A percentile compares a stretch with the other conserved stretches of the same genome.
Evolutionary conservation across 805 yeast species (phyloP).

Genomic region (Teunomyces stri): DNA sequence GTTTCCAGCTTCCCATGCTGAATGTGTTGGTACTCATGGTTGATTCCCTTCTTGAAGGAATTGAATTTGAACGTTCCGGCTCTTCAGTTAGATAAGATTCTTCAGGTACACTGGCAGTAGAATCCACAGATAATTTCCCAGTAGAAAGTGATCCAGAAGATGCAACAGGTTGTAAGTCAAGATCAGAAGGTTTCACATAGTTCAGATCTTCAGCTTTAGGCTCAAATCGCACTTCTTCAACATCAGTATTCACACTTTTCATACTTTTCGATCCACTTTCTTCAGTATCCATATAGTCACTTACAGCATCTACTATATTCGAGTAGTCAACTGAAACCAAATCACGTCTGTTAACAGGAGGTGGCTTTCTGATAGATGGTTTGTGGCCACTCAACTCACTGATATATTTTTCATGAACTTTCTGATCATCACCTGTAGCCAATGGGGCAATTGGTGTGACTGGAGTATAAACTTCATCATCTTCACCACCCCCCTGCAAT

Average conservation of each 20-base stretch:
- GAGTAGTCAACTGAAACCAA: slow-evolving; percentile 28
- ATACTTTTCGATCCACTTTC: slow-evolving; percentile 8
- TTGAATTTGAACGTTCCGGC: background rate
- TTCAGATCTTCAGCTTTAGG: background rate
- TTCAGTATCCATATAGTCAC: slow-evolving; percentile 25
- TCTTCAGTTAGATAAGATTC: background rate
- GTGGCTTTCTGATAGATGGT: slow-evolving; percentile 36
- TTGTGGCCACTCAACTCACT: slow-evolving; percentile 24
- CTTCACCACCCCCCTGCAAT: slow-evolving; percentile 20
- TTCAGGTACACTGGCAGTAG: background rate
- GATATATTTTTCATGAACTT: slow-evolving; percentile 23
- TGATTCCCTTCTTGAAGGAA: slow-evolving; percentile 27
- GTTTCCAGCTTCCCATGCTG: slow-evolving; percentile 57
- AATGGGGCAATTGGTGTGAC: slow-evolving; percentile 27
- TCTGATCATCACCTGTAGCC: slow-evolving; percentile 17
- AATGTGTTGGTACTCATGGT: slow-evolving; percentile 32
- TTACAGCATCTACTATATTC: slow-evolving; percentile 31
- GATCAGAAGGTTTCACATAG: slow-evolving; percentile 2
- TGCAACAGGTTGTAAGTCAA: slow-evolving; percentile 9
- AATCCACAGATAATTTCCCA: slow-evolving; percentile 16
- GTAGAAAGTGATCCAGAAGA: slow-evolving; percentile 18
- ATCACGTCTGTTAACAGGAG: slow-evolving; percentile 21
- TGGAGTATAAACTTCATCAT: slow-evolving; percentile 6
- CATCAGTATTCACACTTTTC: slow-evolving; percentile 1
- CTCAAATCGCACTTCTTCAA: slow-evolving; percentile 4